These are phyloP conservation scores for Herpotrichia juniperi DNA, from an alignment of 2,329 filamentous ascomycete species.

Conservation along the genomic window DNA sequence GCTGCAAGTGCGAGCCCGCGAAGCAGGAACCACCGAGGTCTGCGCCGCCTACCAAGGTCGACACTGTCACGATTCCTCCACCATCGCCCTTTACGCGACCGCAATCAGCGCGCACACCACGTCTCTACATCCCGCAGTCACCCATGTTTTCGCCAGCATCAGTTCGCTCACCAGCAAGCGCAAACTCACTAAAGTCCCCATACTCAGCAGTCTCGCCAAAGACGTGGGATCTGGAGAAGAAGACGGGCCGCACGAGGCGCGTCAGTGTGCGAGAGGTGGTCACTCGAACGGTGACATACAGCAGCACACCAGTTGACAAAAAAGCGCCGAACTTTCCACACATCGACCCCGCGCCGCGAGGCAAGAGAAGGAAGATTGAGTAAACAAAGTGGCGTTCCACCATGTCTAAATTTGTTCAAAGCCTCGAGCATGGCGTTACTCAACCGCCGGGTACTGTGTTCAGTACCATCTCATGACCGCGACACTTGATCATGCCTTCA, in stretches of 20 bases:
- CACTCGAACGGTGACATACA: constrained; percentile 93
- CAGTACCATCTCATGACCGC: constrained; percentile 22
- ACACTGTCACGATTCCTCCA: constrained; percentile 64
- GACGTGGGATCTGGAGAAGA: constrained; percentile 78
- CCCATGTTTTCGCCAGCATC: constrained; percentile 68
- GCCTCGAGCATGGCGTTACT: constrained; percentile 29
- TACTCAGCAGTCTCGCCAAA: constrained; percentile 78
- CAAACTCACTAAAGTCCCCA: constrained; percentile 68
- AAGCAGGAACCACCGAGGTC: constrained; percentile 49
- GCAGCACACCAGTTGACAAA: constrained; percentile 55
- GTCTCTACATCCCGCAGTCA: constrained; percentile 78
- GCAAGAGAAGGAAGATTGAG: constrained; percentile 83
- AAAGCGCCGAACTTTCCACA: constrained; percentile 55
- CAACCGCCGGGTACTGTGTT: constrained; percentile 22
- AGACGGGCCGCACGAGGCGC: constrained; percentile 64
- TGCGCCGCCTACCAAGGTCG: constrained; percentile 50
- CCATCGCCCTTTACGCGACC: constrained; percentile 68
- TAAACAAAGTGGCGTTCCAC: constrained; percentile 35
- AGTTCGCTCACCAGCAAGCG: constrained; percentile 72
- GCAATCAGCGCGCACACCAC: constrained; percentile 64
- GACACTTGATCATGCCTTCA: constrained; percentile 16
- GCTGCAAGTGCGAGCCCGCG: constrained; percentile 39
- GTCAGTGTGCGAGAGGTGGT: constrained; percentile 85
- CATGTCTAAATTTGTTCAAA: constrained; percentile 17
- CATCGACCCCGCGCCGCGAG: constrained; percentile 88